phyloP scores from a whole-genome alignment of 305 asterid genomes.

The Fraxinus baroniana region DNA sequence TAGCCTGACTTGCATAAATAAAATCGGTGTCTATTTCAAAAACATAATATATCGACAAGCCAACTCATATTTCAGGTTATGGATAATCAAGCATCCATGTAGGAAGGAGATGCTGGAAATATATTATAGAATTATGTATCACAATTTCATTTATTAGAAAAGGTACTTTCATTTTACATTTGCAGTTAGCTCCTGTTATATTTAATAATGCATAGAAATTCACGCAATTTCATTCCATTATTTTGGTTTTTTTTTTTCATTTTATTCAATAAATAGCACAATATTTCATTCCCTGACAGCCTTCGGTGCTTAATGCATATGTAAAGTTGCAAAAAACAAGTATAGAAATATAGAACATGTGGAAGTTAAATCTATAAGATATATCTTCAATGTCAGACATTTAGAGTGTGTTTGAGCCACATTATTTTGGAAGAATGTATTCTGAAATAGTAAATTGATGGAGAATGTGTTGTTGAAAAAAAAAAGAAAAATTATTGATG shows the following conservation, averaged over 20 bases:
- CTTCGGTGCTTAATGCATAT: background rate
- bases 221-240: too few species aligned
- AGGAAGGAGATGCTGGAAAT: background rate
- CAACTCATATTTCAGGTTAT: background rate
- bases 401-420: too few species aligned
- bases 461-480: too few species aligned
- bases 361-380: background rate
- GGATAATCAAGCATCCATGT: constrained; percentile 8
- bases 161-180: constrained; percentile 3
- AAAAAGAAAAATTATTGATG: too few species aligned
- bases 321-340: background rate
- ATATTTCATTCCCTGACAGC: background rate
- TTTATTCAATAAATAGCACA: background rate
- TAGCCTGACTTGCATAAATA: background rate
- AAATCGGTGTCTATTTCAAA: background rate
- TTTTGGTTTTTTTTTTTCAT: too few species aligned
- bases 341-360: background rate
- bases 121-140: background rate
- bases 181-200: background rate
- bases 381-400: background rate
- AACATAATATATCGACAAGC: background rate
- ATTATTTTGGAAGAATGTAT: too few species aligned
- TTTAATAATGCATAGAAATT: background rate
- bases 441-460: too few species aligned
- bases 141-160: background rate